Evolutionary conservation across 805 yeast genomes (phyloP).

Genomic region (Sugiyamaella mastotermitis): DNA sequence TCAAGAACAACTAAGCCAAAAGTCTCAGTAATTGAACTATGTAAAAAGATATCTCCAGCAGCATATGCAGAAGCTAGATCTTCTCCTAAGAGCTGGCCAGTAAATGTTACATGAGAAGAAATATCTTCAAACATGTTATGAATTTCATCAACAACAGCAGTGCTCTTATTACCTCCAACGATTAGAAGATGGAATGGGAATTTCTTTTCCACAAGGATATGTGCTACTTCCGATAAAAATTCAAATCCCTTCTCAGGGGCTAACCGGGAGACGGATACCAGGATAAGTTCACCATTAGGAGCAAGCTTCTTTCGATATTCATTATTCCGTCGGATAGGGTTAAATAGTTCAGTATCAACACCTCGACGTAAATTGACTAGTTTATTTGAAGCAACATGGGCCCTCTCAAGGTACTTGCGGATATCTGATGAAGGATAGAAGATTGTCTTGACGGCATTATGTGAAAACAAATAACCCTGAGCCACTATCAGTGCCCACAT

Average conservation of each 20-base stretch:
- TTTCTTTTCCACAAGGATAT: not conserved
- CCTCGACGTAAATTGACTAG: constrained; percentile 2
- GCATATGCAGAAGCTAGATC: constrained; percentile 3
- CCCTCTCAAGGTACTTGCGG: constrained; percentile 2
- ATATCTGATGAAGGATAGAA: constrained; percentile 4
- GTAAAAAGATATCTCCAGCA: constrained; percentile 2
- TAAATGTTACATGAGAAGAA: constrained; percentile 1
- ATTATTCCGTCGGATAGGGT: not conserved
- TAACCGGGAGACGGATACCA: constrained; percentile 3
- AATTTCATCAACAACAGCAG: constrained; percentile 2
- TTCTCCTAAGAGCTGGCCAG: constrained; percentile 1
- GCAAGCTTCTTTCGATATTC: constrained; percentile 1
- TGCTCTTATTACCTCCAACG: constrained; percentile 2
- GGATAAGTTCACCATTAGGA: constrained; percentile 1
- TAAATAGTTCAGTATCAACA: constrained; percentile 1
- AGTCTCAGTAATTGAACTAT: constrained; percentile 4
- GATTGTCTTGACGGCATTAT: constrained; percentile 2
- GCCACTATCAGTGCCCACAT: constrained; percentile 4
- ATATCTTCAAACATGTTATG: constrained; percentile 1
- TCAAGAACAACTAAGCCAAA: constrained; percentile 5
- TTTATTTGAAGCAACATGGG: constrained; percentile 2
- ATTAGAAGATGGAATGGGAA: constrained; percentile 4
- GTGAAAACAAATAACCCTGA: constrained; percentile 5
- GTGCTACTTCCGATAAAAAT: constrained; percentile 3
- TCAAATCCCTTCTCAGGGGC: constrained; percentile 6